phyloP scores from a whole-genome alignment of 306 rosid genomes.

The Arachis stenosperma region DNA sequence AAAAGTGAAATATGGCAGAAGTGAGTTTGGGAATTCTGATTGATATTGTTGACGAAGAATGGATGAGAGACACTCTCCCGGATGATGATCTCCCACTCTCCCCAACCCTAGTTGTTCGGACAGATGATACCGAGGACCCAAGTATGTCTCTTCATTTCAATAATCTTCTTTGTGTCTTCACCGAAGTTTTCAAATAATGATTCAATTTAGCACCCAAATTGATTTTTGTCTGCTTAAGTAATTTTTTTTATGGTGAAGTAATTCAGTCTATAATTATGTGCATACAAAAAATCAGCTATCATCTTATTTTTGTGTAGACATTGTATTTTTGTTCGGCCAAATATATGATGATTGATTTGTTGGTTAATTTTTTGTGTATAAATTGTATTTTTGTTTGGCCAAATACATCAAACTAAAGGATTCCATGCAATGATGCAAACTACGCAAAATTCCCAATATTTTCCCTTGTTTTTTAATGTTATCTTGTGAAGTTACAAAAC shows the following conservation, averaged over 20 bases:
- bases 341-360: too few species aligned
- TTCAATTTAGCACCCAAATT: neutral
- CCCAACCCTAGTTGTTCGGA: slow-evolving; percentile 67
- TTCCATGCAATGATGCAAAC: neutral
- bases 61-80: slow-evolving; percentile 93
- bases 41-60: slow-evolving; percentile 85
- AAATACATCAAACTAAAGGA: too few species aligned
- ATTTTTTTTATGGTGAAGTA: too few species aligned
- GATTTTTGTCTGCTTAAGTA: too few species aligned
- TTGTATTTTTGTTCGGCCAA: too few species aligned
- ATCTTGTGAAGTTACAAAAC: slow-evolving; percentile 12
- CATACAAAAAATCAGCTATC: too few species aligned
- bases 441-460: too few species aligned
- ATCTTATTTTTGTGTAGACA: too few species aligned
- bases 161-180: slow-evolving; percentile 1
- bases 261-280: too few species aligned
- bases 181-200: neutral
- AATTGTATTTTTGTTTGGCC: too few species aligned
- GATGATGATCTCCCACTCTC: slow-evolving; percentile 85
- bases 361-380: too few species aligned
- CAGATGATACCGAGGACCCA: slow-evolving; percentile 78
- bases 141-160: slow-evolving; percentile 53
- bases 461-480: neutral
- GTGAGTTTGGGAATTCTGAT: slow-evolving; percentile 65
- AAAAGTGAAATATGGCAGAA: slow-evolving; percentile 58